phyloP scores from a whole-genome alignment of 139 green algal species.

The Chlorella sp. region DNA sequence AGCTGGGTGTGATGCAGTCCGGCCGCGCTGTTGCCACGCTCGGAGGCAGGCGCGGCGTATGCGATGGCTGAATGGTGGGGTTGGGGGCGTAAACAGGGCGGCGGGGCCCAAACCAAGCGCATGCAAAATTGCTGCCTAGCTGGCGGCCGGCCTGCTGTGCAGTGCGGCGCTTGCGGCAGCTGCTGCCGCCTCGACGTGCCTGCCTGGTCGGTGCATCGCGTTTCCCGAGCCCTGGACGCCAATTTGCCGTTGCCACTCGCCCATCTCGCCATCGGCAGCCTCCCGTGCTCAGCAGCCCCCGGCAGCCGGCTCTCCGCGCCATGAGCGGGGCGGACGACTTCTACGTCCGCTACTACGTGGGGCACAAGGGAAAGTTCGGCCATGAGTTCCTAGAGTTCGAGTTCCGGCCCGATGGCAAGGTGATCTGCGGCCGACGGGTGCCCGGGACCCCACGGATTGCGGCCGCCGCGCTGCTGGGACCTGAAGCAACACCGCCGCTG shows the following conservation, averaged over 20 bases:
- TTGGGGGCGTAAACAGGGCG: too few species aligned
- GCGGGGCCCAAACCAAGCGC: too few species aligned
- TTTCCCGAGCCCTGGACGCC: too few species aligned
- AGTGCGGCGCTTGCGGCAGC: background rate
- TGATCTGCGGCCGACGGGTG: slow-evolving; percentile 44
- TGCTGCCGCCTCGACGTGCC: background rate
- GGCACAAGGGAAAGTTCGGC: slow-evolving; percentile 90
- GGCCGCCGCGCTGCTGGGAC: too few species aligned
- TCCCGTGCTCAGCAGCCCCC: background rate
- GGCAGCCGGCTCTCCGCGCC: background rate
- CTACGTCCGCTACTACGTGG: slow-evolving; percentile 96
- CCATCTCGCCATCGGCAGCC: background rate
- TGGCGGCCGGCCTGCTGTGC: background rate
- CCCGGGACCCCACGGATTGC: background rate
- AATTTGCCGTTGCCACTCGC: background rate
- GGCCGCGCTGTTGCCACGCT: too few species aligned
- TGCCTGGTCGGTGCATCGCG: background rate
- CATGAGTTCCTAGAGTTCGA: slow-evolving; percentile 99
- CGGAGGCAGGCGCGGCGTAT: background rate
- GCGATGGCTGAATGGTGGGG: background rate
- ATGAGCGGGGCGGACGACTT: slow-evolving; percentile 74
- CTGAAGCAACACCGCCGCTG: too few species aligned
- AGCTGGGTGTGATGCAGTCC: too few species aligned
- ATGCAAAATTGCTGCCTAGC: too few species aligned
- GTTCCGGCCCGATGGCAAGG: slow-evolving; percentile 87